Conservation (phyloP, 1,139 yeast genomes). For the Candida pseudocylindracea region DNA sequence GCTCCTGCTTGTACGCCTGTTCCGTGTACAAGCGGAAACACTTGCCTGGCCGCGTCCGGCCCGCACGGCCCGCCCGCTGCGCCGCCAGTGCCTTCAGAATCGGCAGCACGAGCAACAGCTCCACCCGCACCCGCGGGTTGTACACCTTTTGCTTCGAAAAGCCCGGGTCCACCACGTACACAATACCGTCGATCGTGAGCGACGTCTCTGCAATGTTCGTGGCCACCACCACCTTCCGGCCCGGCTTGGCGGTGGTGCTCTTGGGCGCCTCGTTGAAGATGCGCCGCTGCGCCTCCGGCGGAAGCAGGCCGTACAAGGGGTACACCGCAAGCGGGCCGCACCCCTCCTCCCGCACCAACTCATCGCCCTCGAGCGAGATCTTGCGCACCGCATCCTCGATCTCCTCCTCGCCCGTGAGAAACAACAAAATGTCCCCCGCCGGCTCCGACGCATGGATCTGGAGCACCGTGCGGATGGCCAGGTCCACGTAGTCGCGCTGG, state of each 20-base stretch:
- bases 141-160: conserved; percentile 92
- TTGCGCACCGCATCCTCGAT: conserved; percentile 93
- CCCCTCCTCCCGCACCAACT: conserved; percentile 64
- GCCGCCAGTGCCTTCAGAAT: conserved; percentile 95
- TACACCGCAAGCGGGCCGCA: conserved; percentile 80
- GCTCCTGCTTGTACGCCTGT: conserved; percentile 85
- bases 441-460: conserved; percentile 96
- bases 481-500: conserved; percentile 84
- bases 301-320: conserved; percentile 88
- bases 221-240: conserved; percentile 83
- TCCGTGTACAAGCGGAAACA: conserved; percentile 93
- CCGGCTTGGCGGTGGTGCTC: conserved; percentile 39
- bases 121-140: conserved; percentile 91
- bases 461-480: conserved; percentile 83
- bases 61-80: conserved; percentile 99
- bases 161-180: conserved; percentile 94
- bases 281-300: conserved; percentile 86
- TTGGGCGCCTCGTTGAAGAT: conserved; percentile 80
- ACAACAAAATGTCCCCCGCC: conserved; percentile 74
- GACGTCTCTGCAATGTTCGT: conserved; percentile 98
- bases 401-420: conserved; percentile 95
- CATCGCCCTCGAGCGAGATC: conserved; percentile 73
- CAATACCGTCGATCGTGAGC: conserved; percentile 91
- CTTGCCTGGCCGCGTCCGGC: conserved; percentile 97
- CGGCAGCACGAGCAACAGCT: conserved; percentile 83